Evolutionary conservation across 2,329 filamentous ascomycete genomes (phyloP).

Genomic region (Berkeleyomyces rouxiae): DNA sequence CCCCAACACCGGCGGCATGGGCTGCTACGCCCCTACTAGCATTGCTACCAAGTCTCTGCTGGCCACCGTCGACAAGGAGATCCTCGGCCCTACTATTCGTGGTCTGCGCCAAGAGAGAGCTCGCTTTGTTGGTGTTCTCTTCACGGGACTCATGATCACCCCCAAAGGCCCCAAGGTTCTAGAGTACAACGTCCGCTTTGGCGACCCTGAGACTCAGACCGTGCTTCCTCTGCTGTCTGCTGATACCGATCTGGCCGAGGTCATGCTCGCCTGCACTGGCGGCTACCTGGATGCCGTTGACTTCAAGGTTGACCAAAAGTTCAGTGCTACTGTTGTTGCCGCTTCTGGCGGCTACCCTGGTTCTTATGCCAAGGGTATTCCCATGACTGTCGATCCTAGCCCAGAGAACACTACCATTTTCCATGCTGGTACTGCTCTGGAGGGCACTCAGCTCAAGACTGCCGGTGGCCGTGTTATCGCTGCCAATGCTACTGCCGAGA

Average conservation of each 20-base stretch:
- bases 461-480: conserved; percentile 86
- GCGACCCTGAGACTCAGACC: conserved; percentile 82
- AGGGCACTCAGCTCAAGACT: conserved; percentile 49
- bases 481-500: conserved; percentile 57
- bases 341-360: conserved; percentile 84
- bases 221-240: conserved; percentile 60
- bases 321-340: conserved; percentile 83
- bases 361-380: conserved; percentile 62
- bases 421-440: conserved; percentile 71
- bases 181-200: conserved; percentile 88
- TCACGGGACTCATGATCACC: conserved; percentile 90
- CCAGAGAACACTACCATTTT: conserved; percentile 52
- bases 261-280: conserved; percentile 73
- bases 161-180: conserved; percentile 62
- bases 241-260: conserved; percentile 69
- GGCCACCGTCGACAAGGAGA: conserved; percentile 58
- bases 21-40: conserved; percentile 83
- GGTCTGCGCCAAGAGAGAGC: conserved; percentile 72
- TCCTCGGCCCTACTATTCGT: conserved; percentile 77
- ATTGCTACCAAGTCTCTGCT: conserved; percentile 62
- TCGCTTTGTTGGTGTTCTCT: conserved; percentile 58
- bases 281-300: conserved; percentile 54
- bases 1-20: conserved; percentile 95
- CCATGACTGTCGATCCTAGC: conserved; percentile 35
- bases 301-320: conserved; percentile 50